Base-by-base conservation (phyloP, 2,329 filamentous ascomycete genomes). In the Fusarium sp. region DNA sequence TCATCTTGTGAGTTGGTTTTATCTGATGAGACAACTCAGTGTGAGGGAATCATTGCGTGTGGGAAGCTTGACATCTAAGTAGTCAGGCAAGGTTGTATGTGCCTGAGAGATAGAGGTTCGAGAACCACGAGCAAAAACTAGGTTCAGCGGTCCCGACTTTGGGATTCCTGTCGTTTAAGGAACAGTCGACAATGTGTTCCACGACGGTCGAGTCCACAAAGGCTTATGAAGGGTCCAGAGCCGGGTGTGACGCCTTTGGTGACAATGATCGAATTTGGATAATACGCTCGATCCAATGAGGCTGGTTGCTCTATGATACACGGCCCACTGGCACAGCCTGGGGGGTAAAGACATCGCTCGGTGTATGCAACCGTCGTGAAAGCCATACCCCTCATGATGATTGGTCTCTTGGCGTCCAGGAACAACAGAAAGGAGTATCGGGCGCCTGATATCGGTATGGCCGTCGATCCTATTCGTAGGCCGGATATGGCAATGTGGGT, bases 401-500 rank as follows among this genome's bases (percentile, higher is more conserved):
- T 58, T 55, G 36, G 41, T 14, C 35, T 28, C 42, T 65, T 65
- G 35, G 45, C 59, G 18, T 50, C 50, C 53, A 69, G 51, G 58
- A 58, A 72, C 67, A 24, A 11, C 18, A 20, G 24, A 41, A 35
- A 47, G 28, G 42, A 56, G 38, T 39, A 38, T 58, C 44, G 44
- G 45, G 63, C 36, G 39, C 41, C 60, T 69, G 50, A 38, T 20
- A 39, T 72, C 39, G 67, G 59, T 55, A 57, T 64, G 22, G 32
- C 68, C 58, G 56, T 12, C 24, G 30, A 61, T 55, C 44, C 28
- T 51, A 44, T 20, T 44, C n/a, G 28, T 47, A 45, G 18, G 38
- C 72, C 72, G 72, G 72, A 72, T 69, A 48, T 28, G 56, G 72
- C 13, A 59, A 61, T 53, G 58, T 59, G 51, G 47, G 32, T 58